Base-by-base conservation (phyloP, 176 grass and related monocot species). In the Saccharum officinarum region DNA sequence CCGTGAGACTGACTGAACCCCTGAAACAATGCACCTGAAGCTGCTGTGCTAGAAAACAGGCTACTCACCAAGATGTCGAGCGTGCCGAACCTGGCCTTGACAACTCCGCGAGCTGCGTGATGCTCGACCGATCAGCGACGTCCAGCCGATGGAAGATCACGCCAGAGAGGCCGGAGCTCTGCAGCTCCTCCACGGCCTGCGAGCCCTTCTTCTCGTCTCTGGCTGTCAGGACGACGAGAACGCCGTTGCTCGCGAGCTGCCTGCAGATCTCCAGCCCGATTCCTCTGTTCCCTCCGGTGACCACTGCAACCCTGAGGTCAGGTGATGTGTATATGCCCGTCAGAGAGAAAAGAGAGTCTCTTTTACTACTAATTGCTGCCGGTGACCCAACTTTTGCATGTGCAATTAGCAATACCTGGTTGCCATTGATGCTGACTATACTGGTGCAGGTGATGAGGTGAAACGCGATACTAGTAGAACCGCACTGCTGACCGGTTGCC, bases 201-300 rank as follows among this genome's bases (percentile, higher is more conserved):
- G 39, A 38, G 8, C 91, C 91, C 71, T 82, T 92, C 41, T 40
- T 9, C 42, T 87, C 87, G 41, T 87, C 84, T 11, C 87, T 68
- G 0, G 87, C 87, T 9, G 91, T 92, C 33, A 92, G 69, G 15
- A 92, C 55, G 16, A 92, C 91, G 52, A 28, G 49, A 7, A 84
- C 33, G 20, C 87, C 91, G 16, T 77, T 84, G 28, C 84, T 73
- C 33, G 72, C 50, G 16, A 92, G 63, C 74, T 92, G 91, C 75
- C 84, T 54, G 75, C 91, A 90, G 77, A 82, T 89, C 69, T 87
- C 87, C 4, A 92, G 84, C 20, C 91, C 91, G 18, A 92, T 50
- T 3, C 90, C 90, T 83, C 85, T 89, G 37, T 83, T 89, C 2
- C 59, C 86, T 13, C 86, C 91, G 22, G 91, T 92, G 20, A 92